Conservation (phyloP, 2,329 filamentous ascomycete species). For the Exophiala spinifera region DNA sequence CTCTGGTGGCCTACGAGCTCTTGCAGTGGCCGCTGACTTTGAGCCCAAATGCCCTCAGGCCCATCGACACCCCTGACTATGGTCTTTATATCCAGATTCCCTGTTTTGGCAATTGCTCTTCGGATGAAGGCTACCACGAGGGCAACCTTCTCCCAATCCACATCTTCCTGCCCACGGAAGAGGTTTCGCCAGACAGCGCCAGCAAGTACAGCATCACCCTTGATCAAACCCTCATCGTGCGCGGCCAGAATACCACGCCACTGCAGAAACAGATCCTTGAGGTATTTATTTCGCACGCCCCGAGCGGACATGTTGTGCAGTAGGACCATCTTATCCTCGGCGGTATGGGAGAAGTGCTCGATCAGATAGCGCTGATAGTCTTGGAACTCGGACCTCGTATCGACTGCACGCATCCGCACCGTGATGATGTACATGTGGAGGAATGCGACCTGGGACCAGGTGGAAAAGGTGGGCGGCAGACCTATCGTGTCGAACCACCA, state of each 20-base stretch:
- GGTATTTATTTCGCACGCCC: slow-evolving; percentile 57
- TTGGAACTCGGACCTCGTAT: slow-evolving; percentile 60
- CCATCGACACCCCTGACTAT: slow-evolving; percentile 5
- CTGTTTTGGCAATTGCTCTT: slow-evolving; percentile 14
- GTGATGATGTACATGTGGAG: slow-evolving; percentile 92
- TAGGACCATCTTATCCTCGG: slow-evolving; percentile 66
- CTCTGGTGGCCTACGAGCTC: slow-evolving; percentile 7
- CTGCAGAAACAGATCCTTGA: slow-evolving; percentile 88
- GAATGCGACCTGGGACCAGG: slow-evolving; percentile 94
- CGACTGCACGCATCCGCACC: slow-evolving; percentile 76
- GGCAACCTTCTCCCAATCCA: slow-evolving; percentile 60
- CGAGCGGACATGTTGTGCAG: slow-evolving; percentile 51
- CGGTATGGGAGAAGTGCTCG: slow-evolving; percentile 76
- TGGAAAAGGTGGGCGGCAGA: slow-evolving; percentile 83
- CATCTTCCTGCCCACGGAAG: slow-evolving; percentile 68
- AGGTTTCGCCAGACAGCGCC: slow-evolving; percentile 90
- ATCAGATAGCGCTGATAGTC: slow-evolving; percentile 86
- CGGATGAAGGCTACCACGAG: slow-evolving; percentile 63
- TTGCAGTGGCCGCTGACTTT: slow-evolving; percentile 1
- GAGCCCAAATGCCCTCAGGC: slow-evolving; percentile 12
- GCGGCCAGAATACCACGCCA: slow-evolving; percentile 85
- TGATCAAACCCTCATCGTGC: slow-evolving; percentile 47
- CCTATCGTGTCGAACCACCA: slow-evolving; percentile 34
- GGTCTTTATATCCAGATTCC: slow-evolving; percentile 2
- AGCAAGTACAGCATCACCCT: slow-evolving; percentile 47